Base-by-base conservation (phyloP, 164 flowering plant genomes). In the Taxillus chinensis region DNA sequence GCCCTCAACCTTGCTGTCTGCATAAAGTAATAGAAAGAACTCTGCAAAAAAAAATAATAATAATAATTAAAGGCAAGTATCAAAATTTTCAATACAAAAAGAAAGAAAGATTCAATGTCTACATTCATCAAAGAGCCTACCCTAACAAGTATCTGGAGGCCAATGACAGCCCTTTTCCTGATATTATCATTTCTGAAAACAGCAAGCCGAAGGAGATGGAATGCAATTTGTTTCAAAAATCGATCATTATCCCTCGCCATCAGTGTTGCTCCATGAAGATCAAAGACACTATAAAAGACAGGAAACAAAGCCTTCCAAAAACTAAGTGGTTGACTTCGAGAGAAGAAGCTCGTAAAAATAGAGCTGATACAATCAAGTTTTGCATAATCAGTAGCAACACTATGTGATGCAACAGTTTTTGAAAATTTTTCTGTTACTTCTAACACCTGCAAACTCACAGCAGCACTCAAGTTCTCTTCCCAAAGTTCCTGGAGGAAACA, bases 161-260 rank as follows among this genome's bases (percentile, higher is more conserved):
- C 97, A 67, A 85, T 55, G 46, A 93, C 96, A 71, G 97, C 97
- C 67, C 96, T 81, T 74, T 66, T 87, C 68, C 97, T 81, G 63
- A 95, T 80, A 64, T 79, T 89, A 56, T 84, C 95, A 79, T 95
- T 91, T 66, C 95, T 74, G 64, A 84, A 95, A 53, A 95, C 97
- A 41, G 90, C 93, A 65, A 95, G 95, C 39, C 96, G 89, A 60
- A 95, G 96, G 68, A 91, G 95, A 77, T 95, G 93, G 74, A 95
- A 95, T 27, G 96, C 88, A 55, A 90, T 81, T 81, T 91, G 97
- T 79, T 95, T 95, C 66, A 91, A 76, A 75, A 95, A 95, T 49
- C 96, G 92, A 64, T 95, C 99, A 79, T 95, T 95, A 65, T 95
- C 99, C 74, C 99, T 84, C 13, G 99, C 82, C 90, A 95, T 91